Conservation (phyloP, 1,139 yeast genomes). For the Martiniozyma asiatica region DNA sequence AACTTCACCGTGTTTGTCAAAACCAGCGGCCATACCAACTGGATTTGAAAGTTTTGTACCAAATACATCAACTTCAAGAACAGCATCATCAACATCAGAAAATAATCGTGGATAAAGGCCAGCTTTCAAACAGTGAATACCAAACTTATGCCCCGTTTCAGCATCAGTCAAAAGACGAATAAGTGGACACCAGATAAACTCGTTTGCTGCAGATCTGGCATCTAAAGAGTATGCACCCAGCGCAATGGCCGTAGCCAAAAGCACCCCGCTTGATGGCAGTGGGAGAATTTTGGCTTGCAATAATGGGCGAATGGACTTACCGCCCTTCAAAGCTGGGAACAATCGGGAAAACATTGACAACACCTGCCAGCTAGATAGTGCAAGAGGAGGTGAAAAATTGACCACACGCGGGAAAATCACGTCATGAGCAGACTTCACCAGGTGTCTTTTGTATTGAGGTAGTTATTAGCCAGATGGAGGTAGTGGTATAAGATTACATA, state of each 20-base stretch:
- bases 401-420: too few species aligned
- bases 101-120: constrained; percentile 56
- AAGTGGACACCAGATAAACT: constrained; percentile 67
- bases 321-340: too few species aligned
- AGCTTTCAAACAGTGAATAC: constrained; percentile 55
- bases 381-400: too few species aligned
- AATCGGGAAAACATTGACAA: too few species aligned
- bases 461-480: too few species aligned
- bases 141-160: constrained; percentile 73
- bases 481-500: too few species aligned
- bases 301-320: too few species aligned
- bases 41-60: constrained; percentile 60
- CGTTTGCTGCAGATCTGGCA: constrained; percentile 74
- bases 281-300: constrained; percentile 10
- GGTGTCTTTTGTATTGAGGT: too few species aligned
- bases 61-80: constrained; percentile 49
- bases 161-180: constrained; percentile 66
- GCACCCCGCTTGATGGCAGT: constrained; percentile 13
- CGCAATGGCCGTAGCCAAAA: constrained; percentile 18
- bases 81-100: constrained; percentile 42
- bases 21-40: constrained; percentile 90
- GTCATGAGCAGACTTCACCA: too few species aligned
- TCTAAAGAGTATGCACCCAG: constrained; percentile 33
- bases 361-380: constrained; percentile 1
- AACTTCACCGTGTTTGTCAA: constrained; percentile 92